Conservation (phyloP, 352 stramenopile genomes). For the Saprolegnia parasitica region DNA sequence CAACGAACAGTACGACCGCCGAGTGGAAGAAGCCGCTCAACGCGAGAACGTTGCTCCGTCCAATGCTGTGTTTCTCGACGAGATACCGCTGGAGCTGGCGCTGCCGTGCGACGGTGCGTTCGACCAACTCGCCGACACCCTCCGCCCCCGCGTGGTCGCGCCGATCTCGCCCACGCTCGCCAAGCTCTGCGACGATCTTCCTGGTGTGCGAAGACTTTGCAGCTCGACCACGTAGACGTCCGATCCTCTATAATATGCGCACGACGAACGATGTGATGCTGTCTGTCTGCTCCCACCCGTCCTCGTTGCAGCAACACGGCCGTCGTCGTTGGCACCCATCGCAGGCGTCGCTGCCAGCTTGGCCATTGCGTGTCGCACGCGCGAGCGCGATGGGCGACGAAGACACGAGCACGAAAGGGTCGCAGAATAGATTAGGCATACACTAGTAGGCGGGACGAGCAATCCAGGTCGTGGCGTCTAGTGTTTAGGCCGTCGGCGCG, state of each 20-base stretch:
- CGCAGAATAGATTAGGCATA: neutral
- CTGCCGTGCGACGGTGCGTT: neutral
- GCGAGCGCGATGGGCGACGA: too few species aligned
- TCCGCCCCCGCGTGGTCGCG: neutral
- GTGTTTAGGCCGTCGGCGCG: slow-evolving; percentile 3
- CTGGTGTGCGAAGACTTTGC: neutral
- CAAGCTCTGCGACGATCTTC: slow-evolving; percentile 2
- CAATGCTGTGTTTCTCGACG: neutral
- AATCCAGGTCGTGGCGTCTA: neutral
- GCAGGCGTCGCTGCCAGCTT: neutral
- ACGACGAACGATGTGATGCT: too few species aligned
- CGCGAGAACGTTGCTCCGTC: too few species aligned
- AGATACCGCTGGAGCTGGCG: neutral
- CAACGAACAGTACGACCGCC: neutral
- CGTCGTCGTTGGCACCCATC: neutral
- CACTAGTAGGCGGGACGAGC: neutral
- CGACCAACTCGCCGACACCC: neutral
- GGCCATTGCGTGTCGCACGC: too few species aligned
- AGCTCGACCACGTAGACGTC: neutral
- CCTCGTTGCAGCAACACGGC: neutral
- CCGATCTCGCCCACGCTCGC: neutral
- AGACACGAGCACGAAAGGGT: too few species aligned
- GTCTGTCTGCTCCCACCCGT: neutral
- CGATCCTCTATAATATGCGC: too few species aligned
- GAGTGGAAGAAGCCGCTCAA: neutral